Conservation (phyloP, 345 rosid genomes). For the Citrus mangshanensis region DNA sequence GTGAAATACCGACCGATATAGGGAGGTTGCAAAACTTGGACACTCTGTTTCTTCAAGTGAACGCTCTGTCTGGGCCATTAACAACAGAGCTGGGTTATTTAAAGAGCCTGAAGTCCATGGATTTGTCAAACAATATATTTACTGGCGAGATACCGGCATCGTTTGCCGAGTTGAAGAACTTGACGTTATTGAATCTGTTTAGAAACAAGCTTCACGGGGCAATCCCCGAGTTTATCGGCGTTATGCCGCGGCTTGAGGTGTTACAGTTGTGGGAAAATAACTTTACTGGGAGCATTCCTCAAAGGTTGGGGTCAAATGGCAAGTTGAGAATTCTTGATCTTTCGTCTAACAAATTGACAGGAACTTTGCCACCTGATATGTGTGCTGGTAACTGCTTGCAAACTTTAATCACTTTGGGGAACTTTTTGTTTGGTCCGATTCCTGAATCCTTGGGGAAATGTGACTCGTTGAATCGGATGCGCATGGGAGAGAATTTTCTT, state of each 20-base stretch:
- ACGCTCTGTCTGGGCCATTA: slow-evolving; percentile 56
- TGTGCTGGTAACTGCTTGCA: slow-evolving; percentile 65
- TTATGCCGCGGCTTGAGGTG: slow-evolving; percentile 70
- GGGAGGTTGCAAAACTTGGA: slow-evolving; percentile 70
- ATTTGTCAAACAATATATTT: slow-evolving; percentile 79
- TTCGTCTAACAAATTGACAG: slow-evolving; percentile 80
- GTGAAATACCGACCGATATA: slow-evolving; percentile 65
- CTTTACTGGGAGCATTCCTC: slow-evolving; percentile 76
- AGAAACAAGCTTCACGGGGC: slow-evolving; percentile 79
- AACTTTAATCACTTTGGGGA: slow-evolving; percentile 67
- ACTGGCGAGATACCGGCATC: slow-evolving; percentile 68
- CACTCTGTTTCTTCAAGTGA: slow-evolving; percentile 83
- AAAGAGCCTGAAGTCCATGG: slow-evolving; percentile 74
- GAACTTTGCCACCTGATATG: slow-evolving; percentile 63
- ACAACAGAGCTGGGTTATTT: slow-evolving; percentile 59
- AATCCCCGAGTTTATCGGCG: slow-evolving; percentile 78
- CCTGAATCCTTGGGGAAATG: slow-evolving; percentile 75
- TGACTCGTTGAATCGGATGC: slow-evolving; percentile 63
- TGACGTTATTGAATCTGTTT: slow-evolving; percentile 73
- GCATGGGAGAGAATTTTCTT: slow-evolving; percentile 83
- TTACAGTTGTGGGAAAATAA: slow-evolving; percentile 91
- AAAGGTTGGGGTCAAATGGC: slow-evolving; percentile 59
- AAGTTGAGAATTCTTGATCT: slow-evolving; percentile 59
- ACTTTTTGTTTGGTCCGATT: slow-evolving; percentile 76
- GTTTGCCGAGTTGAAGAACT: slow-evolving; percentile 56